Evolutionary conservation across 257 asterid genomes (phyloP), one percentile per base, ranked within the genome.

Genomic region (Fraxinus anomala): DNA sequence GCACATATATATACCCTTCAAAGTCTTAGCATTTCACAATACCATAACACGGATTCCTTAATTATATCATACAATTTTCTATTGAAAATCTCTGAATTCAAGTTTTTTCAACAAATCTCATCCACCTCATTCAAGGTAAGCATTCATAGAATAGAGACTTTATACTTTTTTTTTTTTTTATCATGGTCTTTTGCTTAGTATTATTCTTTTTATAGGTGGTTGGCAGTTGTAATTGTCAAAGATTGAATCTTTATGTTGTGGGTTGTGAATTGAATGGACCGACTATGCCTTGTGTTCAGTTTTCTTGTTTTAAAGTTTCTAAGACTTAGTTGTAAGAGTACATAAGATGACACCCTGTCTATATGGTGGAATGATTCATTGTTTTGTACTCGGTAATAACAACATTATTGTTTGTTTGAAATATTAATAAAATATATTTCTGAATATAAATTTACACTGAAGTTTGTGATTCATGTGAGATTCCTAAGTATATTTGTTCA

Each of bases 1-100:
- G 3, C 83, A 39, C 70, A 83, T 88, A 83, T 89, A 90, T 77
- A 85, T 76, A 42, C 83, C 69, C 86, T 72, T 70, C 79, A 68
- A 72, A 73, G 75, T 74, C 78, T 56, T 72, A 34, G 3, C 66
- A 79, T 69, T 82, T 82, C 80, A 68, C 76, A 76, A 40, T 79
- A 76, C 73, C 75, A 24, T 24, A 33, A 23, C 56, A 63, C 69
- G 33, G 74, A 72, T 70, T 63, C 33, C 11, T 44, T 63, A 33
- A 68, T 79, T 44, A 63, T 42, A 72, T 81, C 34, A 11, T 11
- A 26, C 65, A 63, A 9, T 63, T 23, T 9, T 69, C 74, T 72
- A 26, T 49, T 54, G 24, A 6, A 77, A 67, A 82, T 82, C 61
- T 61, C 42, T 34, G 30, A 23, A 39, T 73, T 65, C 72, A 49